phyloP scores from a whole-genome alignment of 1,139 yeast genomes.

The Nakaseomyces bracarensis region DNA sequence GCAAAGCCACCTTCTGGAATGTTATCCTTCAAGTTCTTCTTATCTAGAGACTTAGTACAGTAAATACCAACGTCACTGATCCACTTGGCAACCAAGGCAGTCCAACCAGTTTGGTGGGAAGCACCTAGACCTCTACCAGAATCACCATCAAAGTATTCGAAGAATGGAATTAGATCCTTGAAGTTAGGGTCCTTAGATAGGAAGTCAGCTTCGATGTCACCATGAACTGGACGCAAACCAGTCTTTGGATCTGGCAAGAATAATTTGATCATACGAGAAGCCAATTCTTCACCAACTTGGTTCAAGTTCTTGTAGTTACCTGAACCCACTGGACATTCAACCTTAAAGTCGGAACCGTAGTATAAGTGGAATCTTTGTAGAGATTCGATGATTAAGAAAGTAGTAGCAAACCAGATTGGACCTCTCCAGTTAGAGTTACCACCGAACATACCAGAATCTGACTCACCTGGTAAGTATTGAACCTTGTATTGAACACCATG shows the following conservation, averaged over 20 bases:
- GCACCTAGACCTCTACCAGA: constrained; percentile 91
- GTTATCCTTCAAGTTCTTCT: constrained; percentile 1
- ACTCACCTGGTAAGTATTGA: constrained; percentile 80
- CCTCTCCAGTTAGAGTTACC: constrained; percentile 97
- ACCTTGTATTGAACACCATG: constrained; percentile 67
- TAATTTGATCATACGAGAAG: constrained; percentile 72
- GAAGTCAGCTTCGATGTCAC: constrained; percentile 44
- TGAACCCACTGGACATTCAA: constrained; percentile 81
- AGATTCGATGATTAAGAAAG: constrained; percentile 76
- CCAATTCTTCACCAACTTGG: constrained; percentile 82
- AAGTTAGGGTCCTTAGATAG: constrained; percentile 63
- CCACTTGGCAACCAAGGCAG: constrained; percentile 84
- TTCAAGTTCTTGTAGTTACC: constrained; percentile 75
- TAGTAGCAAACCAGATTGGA: constrained; percentile 93
- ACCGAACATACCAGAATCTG: constrained; percentile 89
- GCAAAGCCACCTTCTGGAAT: constrained; percentile 9
- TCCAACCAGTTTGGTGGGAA: constrained; percentile 96
- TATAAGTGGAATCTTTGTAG: constrained; percentile 79
- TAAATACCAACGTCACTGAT: constrained; percentile 63
- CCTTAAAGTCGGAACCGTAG: constrained; percentile 76
- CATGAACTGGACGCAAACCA: constrained; percentile 72
- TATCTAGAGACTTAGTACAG: constrained; percentile 2
- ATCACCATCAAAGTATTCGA: constrained; percentile 88
- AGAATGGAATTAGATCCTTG: constrained; percentile 69
- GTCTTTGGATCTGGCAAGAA: constrained; percentile 55